Base-by-base conservation (phyloP, 2,329 filamentous ascomycete species). In the Scytalidium sp. region DNA sequence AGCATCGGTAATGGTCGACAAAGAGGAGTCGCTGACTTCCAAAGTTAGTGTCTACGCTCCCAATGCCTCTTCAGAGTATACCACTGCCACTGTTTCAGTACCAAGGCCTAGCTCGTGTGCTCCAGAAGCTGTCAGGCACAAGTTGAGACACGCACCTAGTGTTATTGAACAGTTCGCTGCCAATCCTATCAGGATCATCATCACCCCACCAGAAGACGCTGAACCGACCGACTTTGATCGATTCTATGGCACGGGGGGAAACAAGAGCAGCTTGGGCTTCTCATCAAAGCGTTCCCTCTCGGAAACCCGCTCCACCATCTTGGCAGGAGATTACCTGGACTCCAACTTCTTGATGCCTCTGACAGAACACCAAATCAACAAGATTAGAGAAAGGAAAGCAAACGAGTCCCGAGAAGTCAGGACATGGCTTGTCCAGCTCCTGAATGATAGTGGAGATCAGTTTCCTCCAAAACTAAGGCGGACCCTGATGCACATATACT, bases 401-500 rank as follows among this genome's bases (percentile, higher is more conserved):
- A 50, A 55, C 25, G 60, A 62, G 19, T 51, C 53, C 19, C 48
- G 51, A 5, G 57, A 60, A 21, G 49, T 62, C 19, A 46, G 58
- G 15, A 48, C 53, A 23, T 63, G 58, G 46, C 53, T 62, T 20
- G 54, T 62, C 21, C 20, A 44, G 2, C 58, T 60, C 46, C 47
- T 63, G 41, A 62, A 60, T 17, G 41, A 46, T 1, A 59, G 61
- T 49, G 54, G 56, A 11, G 43, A 56, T 22, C 45, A 51, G 9
- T 56, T 63, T 17, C 58, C 56, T 3, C 41, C 41, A 6, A 56
- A 57, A 23, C 36, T 62, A 3, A 41, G 60, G 1, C 19, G 11
- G 2, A 45, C 50, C 1, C 57, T 63, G 43, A 60, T 63, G 59
- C 53, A 56, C 11, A 29, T 56, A 1, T 63, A 63, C 25, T 29